Conservation (phyloP, 2,329 filamentous ascomycete species). For the Lachnellula hyalina region DNA sequence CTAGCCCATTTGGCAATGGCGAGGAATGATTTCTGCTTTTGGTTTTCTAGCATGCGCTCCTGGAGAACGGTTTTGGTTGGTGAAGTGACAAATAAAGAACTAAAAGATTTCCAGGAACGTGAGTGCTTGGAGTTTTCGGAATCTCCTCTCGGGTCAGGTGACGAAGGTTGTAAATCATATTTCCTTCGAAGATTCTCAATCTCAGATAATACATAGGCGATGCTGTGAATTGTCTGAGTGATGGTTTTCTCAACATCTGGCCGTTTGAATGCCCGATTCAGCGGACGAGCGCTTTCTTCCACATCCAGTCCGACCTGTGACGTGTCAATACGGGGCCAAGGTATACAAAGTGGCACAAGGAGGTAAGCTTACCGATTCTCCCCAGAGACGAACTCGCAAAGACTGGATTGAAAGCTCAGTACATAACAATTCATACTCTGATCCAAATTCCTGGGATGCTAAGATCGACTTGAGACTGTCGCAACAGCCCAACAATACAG, state of each 20-base stretch:
- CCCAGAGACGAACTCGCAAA: constrained; percentile 21
- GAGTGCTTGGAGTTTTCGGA: constrained; percentile 1
- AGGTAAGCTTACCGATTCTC: constrained; percentile 16
- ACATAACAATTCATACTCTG: constrained; percentile 21
- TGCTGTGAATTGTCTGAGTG: constrained; percentile 15
- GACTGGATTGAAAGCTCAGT: constrained; percentile 22
- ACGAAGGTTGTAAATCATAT: constrained; percentile 14
- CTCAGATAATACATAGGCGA: constrained; percentile 17
- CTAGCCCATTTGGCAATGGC: constrained; percentile 20
- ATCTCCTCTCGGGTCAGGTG: neutral
- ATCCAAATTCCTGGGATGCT: constrained; percentile 18
- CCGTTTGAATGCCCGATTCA: constrained; percentile 9
- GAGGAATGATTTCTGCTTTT: constrained; percentile 21
- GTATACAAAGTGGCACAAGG: neutral
- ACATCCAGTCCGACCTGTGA: constrained; percentile 16
- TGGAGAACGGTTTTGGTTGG: neutral
- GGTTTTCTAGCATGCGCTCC: constrained; percentile 16
- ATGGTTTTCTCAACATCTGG: constrained; percentile 17
- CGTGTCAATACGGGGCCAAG: neutral
- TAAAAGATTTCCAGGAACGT: neutral
- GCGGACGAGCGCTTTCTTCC: constrained; percentile 8
- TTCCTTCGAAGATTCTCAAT: constrained; percentile 20
- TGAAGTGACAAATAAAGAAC: neutral
- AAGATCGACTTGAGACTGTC: constrained; percentile 16
- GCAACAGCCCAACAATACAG: constrained; percentile 10